Base-by-base conservation (phyloP, 495 filamentous ascomycete genomes). In the Tuber melanosporum region DNA sequence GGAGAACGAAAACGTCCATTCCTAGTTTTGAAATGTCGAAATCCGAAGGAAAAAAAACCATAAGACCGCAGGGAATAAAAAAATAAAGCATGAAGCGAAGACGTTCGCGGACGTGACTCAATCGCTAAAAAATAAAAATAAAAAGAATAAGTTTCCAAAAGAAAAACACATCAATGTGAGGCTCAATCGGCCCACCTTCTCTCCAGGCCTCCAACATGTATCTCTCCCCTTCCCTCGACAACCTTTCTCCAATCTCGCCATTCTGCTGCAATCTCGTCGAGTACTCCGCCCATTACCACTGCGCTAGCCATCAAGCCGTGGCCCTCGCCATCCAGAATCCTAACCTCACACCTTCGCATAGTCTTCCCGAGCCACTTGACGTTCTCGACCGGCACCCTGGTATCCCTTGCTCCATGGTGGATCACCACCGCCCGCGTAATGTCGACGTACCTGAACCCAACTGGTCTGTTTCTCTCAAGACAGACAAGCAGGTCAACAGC, bases 271-370 rank as follows among this genome's bases (percentile, higher is more conserved):
- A 99, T 95, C 84, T 99, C 95, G 84, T 93, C 96, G 79, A 99
- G 84, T 36, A 98, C 92, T 73, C 90, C 90, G 41, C 93, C 92
- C 96, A 99, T 98, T 39, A 99, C 95, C 26, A 85, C 85, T 12
- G 95, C 95, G 73, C 92, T 95, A 0, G 96, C 95, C 95, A 99
- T 99, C 62, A 99, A 85, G 0, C 96, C 96, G 82, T 99, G 95
- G 6, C 94, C 94, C 84, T 99, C 95, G 9, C 93, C 94, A 77
- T 97, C 92, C 19, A 99, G 86, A 9, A 98, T 89, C 17, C 95
- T 87, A 26, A 99, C 94, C 84, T 98, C 95, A 82, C 94, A 96
- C 62, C 92, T 88, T 41, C 91, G 89, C 95, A 99, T 98, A 52
- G 91, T 94, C 83, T 94, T 94, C 39, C 93, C 94, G 26, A 99